Evolutionary conservation across 2,329 filamentous ascomycete genomes (phyloP).

Genomic region (Madurella fahalii): DNA sequence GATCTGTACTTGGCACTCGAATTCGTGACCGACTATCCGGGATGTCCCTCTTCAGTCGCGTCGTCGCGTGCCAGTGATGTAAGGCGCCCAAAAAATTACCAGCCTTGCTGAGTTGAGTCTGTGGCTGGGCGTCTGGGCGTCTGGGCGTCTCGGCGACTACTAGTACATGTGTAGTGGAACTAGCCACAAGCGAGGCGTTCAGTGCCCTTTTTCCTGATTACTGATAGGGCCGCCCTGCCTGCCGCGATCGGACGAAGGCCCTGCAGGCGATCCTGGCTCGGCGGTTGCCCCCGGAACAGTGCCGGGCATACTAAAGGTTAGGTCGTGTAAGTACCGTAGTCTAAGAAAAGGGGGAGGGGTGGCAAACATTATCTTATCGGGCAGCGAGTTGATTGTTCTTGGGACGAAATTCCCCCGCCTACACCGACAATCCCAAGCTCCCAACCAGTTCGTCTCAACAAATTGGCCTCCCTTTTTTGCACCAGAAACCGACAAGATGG

Average conservation of each 20-base stretch:
- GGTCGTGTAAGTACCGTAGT: too few species aligned
- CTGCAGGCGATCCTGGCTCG: constrained; percentile 3
- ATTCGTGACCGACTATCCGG: neutral
- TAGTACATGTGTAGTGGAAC: neutral
- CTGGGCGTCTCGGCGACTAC: too few species aligned
- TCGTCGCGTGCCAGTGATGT: constrained; percentile 23
- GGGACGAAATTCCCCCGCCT: constrained; percentile 5
- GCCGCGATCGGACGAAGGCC: constrained; percentile 7
- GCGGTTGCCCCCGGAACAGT: neutral
- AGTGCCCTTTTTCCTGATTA: neutral
- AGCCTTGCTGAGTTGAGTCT: constrained; percentile 3
- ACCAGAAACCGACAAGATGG: constrained; percentile 49
- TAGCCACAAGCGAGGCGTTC: constrained; percentile 4
- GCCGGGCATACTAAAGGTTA: neutral
- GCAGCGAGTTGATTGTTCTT: neutral
- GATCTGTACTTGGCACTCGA: constrained; percentile 1
- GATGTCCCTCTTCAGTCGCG: constrained; percentile 12
- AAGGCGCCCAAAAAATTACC: constrained; percentile 15
- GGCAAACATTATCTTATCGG: constrained; percentile 16
- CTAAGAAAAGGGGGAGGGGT: neutral
- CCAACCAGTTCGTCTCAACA: constrained; percentile 11
- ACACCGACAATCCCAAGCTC: constrained; percentile 16
- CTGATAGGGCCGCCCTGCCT: neutral
- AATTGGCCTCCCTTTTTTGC: neutral
- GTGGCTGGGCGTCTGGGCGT: constrained; percentile 6